Conservation (phyloP, 2,329 filamentous ascomycete genomes). For the Aspergillus quadricinctus region DNA sequence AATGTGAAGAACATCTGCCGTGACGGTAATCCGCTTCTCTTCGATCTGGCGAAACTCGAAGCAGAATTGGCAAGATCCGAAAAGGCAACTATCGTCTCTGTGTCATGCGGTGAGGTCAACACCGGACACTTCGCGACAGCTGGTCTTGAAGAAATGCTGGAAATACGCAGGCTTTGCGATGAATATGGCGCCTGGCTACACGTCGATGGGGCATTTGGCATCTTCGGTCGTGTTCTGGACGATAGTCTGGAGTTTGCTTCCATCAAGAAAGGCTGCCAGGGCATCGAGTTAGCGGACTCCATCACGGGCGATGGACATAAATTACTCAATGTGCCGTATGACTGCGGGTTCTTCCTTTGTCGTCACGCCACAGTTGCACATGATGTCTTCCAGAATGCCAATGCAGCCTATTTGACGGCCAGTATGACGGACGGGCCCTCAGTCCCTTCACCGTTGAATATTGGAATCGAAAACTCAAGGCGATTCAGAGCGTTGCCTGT, state of each 20-base stretch:
- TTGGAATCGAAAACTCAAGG: constrained; percentile 85
- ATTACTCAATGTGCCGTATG: constrained; percentile 90
- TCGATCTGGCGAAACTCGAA: constrained; percentile 66
- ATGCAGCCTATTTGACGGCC: constrained; percentile 70
- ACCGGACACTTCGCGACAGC: constrained; percentile 73
- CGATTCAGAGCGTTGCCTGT: constrained; percentile 87
- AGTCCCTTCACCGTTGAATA: constrained; percentile 78
- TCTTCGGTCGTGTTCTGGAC: constrained; percentile 68
- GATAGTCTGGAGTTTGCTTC: constrained; percentile 52
- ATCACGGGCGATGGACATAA: constrained; percentile 87
- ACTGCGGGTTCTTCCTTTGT: constrained; percentile 85
- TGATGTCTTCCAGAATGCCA: constrained; percentile 73
- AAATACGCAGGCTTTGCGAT: constrained; percentile 66
- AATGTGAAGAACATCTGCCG: constrained; percentile 59
- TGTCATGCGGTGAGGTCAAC: constrained; percentile 90
- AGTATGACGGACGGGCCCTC: constrained; percentile 27
- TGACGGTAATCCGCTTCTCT: constrained; percentile 56
- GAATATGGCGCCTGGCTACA: constrained; percentile 79
- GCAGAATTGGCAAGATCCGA: constrained; percentile 50
- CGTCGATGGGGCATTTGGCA: constrained; percentile 84
- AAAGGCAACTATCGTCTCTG: constrained; percentile 67
- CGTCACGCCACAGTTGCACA: constrained; percentile 56
- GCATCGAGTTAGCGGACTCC: constrained; percentile 78
- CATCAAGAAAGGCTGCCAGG: constrained; percentile 51
- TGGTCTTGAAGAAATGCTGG: constrained; percentile 53